Conservation (phyloP, 2,329 filamentous ascomycete species). For the Nemania diffusa region DNA sequence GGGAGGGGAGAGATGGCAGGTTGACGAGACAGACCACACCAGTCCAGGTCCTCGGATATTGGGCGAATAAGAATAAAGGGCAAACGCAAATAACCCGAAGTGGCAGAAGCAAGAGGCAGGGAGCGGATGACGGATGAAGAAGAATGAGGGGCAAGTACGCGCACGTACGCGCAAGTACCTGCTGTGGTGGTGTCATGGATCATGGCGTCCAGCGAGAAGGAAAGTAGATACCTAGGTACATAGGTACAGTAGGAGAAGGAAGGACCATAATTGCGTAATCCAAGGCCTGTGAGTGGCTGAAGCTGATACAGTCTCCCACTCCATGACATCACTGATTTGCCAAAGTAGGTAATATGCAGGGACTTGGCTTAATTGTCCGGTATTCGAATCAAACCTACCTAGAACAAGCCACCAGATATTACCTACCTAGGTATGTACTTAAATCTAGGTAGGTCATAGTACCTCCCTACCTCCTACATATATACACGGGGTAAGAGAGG, state of each 20-base stretch:
- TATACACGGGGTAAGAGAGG: no score
- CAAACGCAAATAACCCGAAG: neutral
- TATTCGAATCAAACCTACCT: neutral
- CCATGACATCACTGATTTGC: slow-evolving; percentile 44
- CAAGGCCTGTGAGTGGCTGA: slow-evolving; percentile 43
- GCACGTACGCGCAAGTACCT: neutral
- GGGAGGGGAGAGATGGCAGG: slow-evolving; percentile 12
- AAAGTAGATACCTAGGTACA: neutral
- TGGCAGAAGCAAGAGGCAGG: neutral
- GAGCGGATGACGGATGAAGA: neutral
- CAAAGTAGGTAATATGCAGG: slow-evolving; percentile 17
- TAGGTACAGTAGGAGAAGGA: neutral
- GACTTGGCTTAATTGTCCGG: neutral
- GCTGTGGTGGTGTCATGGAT: neutral
- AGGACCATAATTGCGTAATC: slow-evolving; percentile 39
- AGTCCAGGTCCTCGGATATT: neutral
- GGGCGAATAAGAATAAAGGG: neutral
- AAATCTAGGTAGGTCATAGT: neutral
- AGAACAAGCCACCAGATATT: no score
- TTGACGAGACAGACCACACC: neutral
- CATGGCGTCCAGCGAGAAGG: slow-evolving; percentile 24
- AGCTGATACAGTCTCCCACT: slow-evolving; percentile 31
- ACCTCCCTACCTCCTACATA: no score
- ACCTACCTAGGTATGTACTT: neutral
- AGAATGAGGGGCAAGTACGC: neutral